Evolutionary conservation across 768 basidiomycete species (phyloP), one percentile per base, ranked within the genome.

Genomic region (Antrodiella citrinella): DNA sequence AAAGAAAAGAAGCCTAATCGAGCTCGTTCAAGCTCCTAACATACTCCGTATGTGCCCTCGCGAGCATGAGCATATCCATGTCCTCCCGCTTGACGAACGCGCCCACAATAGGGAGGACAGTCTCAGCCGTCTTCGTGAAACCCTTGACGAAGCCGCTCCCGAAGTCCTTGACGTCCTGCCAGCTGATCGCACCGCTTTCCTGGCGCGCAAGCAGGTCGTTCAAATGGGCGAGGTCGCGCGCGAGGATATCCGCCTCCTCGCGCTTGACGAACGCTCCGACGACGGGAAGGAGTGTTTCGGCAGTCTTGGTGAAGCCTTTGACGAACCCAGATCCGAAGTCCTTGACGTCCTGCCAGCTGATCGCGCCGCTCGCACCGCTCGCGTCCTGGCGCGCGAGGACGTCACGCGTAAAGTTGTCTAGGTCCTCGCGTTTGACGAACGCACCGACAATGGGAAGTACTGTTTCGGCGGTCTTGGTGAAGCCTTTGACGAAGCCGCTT

Each of bases 141-240:
- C 41, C 41, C 15, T 43, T 5, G 41, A 43, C 41, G 41, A 43
- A n/a, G 21, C 41, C 41, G 7, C 19, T n/a, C 7, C 41, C 41
- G 41, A 43, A 43, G 41, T 43, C 41, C 41, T 43, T 43, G 21
- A 43, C 41, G 21, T 43, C 41, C 5, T 43, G 9, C 41, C 41
- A 43, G 18, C 7, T 5, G 21, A 43, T n/a, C n/a, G 41, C 41
- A 43, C 41, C 41, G 18, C 41, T 43, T 18, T 43, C 41, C 15
- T 43, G 41, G 41, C 41, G 41, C 7, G n/a, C 15, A 15, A 35
- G 30, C 7, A 35, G 30, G 30, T 43, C 41, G 21, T 22, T 43
- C 7, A 18, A 10, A 19, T 43, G n/a, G 41, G 41, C 41, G 21
- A 22, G 21, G 18, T 18, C 41, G 41, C 21, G n/a, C 7, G 41